A percentile compares a stretch with the other conserved stretches of the same genome.
phyloP scores from a whole-genome alignment of 805 yeast genomes.

The Ogataea corticis region DNA sequence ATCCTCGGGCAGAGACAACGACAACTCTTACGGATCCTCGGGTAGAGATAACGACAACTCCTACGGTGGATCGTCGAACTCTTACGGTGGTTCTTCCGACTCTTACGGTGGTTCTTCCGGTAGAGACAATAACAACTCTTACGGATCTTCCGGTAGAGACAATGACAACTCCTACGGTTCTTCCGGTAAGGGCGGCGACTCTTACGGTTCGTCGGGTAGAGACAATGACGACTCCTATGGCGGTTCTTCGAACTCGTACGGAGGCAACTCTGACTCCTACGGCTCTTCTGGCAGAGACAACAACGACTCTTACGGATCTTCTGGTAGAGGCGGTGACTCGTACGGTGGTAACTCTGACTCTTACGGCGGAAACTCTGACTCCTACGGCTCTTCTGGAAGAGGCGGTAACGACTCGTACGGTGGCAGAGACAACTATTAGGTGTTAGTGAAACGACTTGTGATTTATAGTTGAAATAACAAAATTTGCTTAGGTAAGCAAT shows the following conservation, averaged over 20 bases:
- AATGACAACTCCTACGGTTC: slow-evolving; percentile 29
- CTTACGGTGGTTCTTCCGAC: slow-evolving; percentile 22
- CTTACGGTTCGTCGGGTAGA: slow-evolving; percentile 17
- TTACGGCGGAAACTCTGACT: slow-evolving; percentile 15
- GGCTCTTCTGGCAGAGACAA: slow-evolving; percentile 4
- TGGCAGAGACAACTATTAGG: slow-evolving; percentile 18
- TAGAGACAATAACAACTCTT: slow-evolving; percentile 15
- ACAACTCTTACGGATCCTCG: slow-evolving; percentile 19
- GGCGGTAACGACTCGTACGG: slow-evolving; percentile 15
- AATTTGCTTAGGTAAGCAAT: not conserved
- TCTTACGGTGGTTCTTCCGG: slow-evolving; percentile 5
- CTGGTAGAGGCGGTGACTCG: slow-evolving; percentile 17
- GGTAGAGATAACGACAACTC: slow-evolving; percentile 24
- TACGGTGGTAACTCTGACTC: slow-evolving; percentile 31
- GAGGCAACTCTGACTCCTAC: slow-evolving; percentile 13
- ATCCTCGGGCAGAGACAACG: slow-evolving; percentile 33
- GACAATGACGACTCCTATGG: slow-evolving; percentile 10
- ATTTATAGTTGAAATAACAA: slow-evolving; percentile 1
- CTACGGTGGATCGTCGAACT: slow-evolving; percentile 30
- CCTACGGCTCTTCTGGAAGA: slow-evolving; percentile 25
- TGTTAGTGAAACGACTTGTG: not conserved
- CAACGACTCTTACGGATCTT: slow-evolving; percentile 28
- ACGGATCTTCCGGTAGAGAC: slow-evolving; percentile 22
- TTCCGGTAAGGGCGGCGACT: slow-evolving; percentile 15
- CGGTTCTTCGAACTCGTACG: not conserved